Percentiles rank a stretch among this genome's conserved stretches.
These are phyloP conservation scores for Tolypocladium guangdongense DNA, from an alignment of 2,329 filamentous ascomycete genomes.

Conservation along the genomic window DNA sequence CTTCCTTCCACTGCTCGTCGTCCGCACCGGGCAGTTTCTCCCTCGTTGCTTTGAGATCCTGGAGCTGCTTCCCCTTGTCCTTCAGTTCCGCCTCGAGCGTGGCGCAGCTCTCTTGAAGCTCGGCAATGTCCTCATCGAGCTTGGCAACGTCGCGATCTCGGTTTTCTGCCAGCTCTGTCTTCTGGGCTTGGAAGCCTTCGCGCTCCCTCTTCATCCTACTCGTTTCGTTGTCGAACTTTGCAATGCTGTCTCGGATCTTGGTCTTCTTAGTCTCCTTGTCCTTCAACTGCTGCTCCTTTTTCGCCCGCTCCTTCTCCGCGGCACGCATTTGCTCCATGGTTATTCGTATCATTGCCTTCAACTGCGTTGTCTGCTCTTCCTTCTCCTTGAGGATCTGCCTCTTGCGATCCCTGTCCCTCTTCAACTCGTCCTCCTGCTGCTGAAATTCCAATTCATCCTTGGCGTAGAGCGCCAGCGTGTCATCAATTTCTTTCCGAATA, in stretches of 20 bases:
- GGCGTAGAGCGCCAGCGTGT: slow-evolving; percentile 56
- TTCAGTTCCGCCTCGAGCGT: slow-evolving; percentile 63
- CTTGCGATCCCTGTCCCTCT: slow-evolving; percentile 70
- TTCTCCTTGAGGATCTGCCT: slow-evolving; percentile 74
- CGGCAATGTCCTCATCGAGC: slow-evolving; percentile 43
- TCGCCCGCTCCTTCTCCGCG: slow-evolving; percentile 66
- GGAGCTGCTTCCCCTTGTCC: slow-evolving; percentile 55
- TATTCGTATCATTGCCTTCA: slow-evolving; percentile 69
- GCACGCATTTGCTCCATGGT: slow-evolving; percentile 73
- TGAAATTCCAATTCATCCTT: slow-evolving; percentile 64
- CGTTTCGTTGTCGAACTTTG: slow-evolving; percentile 55
- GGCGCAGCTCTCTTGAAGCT: slow-evolving; percentile 53
- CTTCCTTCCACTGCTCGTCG: slow-evolving; percentile 44
- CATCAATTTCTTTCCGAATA: slow-evolving; percentile 75
- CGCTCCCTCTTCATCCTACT: slow-evolving; percentile 47
- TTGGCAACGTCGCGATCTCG: slow-evolving; percentile 40
- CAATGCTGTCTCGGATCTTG: slow-evolving; percentile 59
- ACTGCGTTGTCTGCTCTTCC: slow-evolving; percentile 76
- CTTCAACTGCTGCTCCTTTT: slow-evolving; percentile 62
- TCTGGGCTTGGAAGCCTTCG: slow-evolving; percentile 43
- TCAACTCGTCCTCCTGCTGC: slow-evolving; percentile 53
- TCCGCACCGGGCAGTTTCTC: slow-evolving; percentile 53
- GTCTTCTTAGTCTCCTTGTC: slow-evolving; percentile 58
- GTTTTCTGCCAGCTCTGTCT: slow-evolving; percentile 36
- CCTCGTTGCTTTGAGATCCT: slow-evolving; percentile 60